phyloP scores from a whole-genome alignment of 495 filamentous ascomycete genomes.

The Aspergillus campestris region DNA sequence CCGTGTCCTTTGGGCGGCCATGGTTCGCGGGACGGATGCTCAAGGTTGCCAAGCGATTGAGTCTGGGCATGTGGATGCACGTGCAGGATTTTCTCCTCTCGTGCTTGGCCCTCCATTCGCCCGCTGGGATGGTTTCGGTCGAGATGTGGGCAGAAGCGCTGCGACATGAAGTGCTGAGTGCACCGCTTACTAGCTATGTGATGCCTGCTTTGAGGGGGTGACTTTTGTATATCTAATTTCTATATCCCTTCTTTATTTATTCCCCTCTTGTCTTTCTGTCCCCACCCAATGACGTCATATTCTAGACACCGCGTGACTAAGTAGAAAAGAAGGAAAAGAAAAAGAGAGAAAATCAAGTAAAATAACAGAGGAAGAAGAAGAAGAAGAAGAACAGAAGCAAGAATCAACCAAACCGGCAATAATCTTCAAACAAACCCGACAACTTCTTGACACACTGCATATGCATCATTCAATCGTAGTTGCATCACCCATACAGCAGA shows the following conservation, averaged over 20 bases:
- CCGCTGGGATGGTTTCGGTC: slow-evolving; percentile 11
- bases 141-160: slow-evolving; percentile 24
- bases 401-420: too few species aligned
- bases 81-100: slow-evolving; percentile 26
- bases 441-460: too few species aligned
- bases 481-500: too few species aligned
- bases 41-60: slow-evolving; percentile 33
- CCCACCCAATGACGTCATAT: background rate
- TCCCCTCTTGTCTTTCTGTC: slow-evolving; percentile 3
- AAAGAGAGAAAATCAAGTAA: too few species aligned
- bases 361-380: too few species aligned
- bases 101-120: slow-evolving; percentile 22
- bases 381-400: too few species aligned
- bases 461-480: too few species aligned
- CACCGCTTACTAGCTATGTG: slow-evolving; percentile 28
- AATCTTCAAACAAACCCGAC: too few species aligned
- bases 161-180: slow-evolving; percentile 27
- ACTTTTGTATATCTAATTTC: background rate
- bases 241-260: background rate
- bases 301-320: too few species aligned
- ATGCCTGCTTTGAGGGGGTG: slow-evolving; percentile 22
- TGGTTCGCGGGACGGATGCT: slow-evolving; percentile 37
- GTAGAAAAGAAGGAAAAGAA: too few species aligned
- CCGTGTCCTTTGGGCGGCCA: slow-evolving; percentile 23
- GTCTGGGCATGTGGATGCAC: slow-evolving; percentile 22